Percentiles rank a stretch among this genome's conserved stretches.
Evolutionary conservation across 164 flowering plant genomes (phyloP).

Genomic region (Vitis riparia): DNA sequence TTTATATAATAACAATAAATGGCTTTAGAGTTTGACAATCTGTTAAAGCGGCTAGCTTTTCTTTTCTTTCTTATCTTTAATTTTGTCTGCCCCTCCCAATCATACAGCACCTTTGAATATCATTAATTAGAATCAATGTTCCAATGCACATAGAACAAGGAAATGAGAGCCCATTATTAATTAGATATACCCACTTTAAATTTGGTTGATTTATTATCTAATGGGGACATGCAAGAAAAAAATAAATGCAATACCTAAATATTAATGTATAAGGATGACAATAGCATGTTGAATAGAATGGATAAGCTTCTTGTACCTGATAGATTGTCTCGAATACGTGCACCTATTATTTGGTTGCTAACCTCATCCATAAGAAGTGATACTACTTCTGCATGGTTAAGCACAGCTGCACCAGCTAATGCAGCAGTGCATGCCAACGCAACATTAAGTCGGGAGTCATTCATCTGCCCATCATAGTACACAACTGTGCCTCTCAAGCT

Average conservation of each 20-base stretch:
- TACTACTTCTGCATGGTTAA: constrained; percentile 93
- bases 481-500: constrained; percentile 92
- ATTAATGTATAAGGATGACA: not conserved
- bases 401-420: constrained; percentile 94
- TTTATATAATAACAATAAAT: too few species aligned
- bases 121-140: too few species aligned
- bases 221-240: not conserved
- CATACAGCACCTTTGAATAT: too few species aligned
- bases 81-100: too few species aligned
- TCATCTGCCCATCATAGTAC: constrained; percentile 98
- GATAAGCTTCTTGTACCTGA: constrained; percentile 52
- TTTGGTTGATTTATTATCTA: too few species aligned
- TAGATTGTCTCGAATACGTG: constrained; percentile 70
- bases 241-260: not conserved
- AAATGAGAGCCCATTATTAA: too few species aligned
- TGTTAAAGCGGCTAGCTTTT: too few species aligned
- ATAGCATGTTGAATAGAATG: not conserved
- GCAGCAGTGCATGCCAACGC: constrained; percentile 95
- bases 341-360: constrained; percentile 71
- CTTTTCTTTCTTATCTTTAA: too few species aligned
- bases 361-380: constrained; percentile 76
- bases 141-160: too few species aligned
- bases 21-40: too few species aligned
- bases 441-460: constrained; percentile 93
- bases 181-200: too few species aligned